These are phyloP conservation scores for Magnaporthales sp. DNA, from an alignment of 2,329 filamentous ascomycete genomes.

Conservation along the genomic window DNA sequence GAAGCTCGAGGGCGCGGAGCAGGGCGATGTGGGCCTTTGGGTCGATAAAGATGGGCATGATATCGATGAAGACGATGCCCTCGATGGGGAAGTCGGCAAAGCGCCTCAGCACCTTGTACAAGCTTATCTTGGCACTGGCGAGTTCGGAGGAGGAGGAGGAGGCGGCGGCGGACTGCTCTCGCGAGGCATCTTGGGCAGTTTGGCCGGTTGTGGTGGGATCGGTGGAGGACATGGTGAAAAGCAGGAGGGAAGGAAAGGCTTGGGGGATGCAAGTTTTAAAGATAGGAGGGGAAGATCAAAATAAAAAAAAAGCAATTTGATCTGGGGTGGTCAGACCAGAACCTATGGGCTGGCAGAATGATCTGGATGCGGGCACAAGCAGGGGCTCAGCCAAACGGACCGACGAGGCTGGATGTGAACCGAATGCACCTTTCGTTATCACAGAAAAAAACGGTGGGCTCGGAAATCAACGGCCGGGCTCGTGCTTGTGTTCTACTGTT, in stretches of 20 bases:
- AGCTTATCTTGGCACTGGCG: constrained; percentile 63
- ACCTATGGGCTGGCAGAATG: neutral
- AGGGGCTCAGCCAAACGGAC: constrained; percentile 1
- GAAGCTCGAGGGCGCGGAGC: constrained; percentile 75
- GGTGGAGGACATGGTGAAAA: constrained; percentile 25
- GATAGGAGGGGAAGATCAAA: neutral
- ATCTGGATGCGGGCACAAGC: neutral
- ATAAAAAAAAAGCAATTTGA: constrained; percentile 8
- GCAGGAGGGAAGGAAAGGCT: constrained; percentile 14
- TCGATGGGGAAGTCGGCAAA: constrained; percentile 87
- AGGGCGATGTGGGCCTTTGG: constrained; percentile 65
- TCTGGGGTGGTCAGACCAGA: neutral
- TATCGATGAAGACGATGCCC: constrained; percentile 95
- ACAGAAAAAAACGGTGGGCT: neutral
- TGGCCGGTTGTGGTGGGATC: constrained; percentile 14
- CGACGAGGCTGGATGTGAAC: neutral
- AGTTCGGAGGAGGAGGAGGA: constrained; percentile 54
- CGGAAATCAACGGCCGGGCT: neutral
- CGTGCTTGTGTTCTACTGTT: neutral
- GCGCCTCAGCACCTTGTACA: constrained; percentile 64
- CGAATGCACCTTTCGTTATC: neutral
- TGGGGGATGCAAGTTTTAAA: neutral
- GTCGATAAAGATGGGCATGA: constrained; percentile 89
- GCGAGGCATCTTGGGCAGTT: constrained; percentile 43
- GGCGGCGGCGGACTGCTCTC: constrained; percentile 55